Evolutionary conservation across 2,329 filamentous ascomycete genomes (phyloP), one percentile per base, ranked within the genome.

Genomic region (Fusarium aywerte): DNA sequence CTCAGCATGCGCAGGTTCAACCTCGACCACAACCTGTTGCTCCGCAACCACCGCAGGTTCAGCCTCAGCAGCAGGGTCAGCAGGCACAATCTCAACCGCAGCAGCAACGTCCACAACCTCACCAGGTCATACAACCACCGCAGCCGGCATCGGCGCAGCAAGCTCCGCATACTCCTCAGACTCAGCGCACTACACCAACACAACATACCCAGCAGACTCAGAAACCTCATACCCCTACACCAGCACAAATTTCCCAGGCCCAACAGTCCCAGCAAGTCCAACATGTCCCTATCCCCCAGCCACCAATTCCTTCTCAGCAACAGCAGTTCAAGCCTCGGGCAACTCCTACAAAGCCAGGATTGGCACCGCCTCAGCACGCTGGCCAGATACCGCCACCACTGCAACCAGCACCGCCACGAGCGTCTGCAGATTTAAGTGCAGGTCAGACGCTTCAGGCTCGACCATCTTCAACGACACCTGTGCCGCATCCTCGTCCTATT

Each of bases 341-440:
- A 13, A 42, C 69, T 20, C 38, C 72, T 20, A 62, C 65, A 35
- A 78, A 77, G 20, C 73, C 74, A 32, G 73, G 76, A 6, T 70
- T 78, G 39, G 75, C 75, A 20, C 75, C 76, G 20, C 76, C 79
- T 42, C 80, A 81, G 51, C 65, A 73, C 48, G 63, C 76, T 29
- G 75, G 76, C 3, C 79, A 81, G 32, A 64, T 76, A 49, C 74
- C 76, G 13, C 72, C 79, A 7, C 76, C 78, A 6, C 31, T 77
- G 13, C 80, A 80, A 35, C 75, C 77, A 16, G 76, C 74, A 5
- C 75, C 76, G 18, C 72, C 73, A 35, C 73, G 74, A 20, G 63
- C 66, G 40, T 45, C 57, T n/a, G 65, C 63, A 15, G 71, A 73
- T 31, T 63, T 64, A 10, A 55, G 63, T 18, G 61, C 68, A 40